phyloP scores from a whole-genome alignment of 768 basidiomycete species.

The Pholiota conissans region DNA sequence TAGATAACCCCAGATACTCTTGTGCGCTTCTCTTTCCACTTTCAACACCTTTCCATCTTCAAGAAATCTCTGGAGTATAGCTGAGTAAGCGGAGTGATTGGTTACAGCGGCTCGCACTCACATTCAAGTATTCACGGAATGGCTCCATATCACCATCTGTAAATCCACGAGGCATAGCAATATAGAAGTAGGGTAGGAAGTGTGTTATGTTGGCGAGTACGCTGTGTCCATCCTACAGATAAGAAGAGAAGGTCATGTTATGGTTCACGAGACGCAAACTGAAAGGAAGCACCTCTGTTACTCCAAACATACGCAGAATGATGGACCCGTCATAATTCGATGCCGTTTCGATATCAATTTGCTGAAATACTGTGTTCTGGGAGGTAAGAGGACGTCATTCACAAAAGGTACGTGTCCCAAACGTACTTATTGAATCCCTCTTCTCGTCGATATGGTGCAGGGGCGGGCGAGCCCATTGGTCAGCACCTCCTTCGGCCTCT shows the following conservation, averaged over 20 bases:
- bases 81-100: background rate
- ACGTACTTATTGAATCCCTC: constrained; percentile 68
- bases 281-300: constrained; percentile 68
- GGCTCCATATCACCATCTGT: constrained; percentile 60
- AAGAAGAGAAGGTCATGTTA: background rate
- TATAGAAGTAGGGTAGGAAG: constrained; percentile 93
- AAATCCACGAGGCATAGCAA: constrained; percentile 86
- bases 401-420: background rate
- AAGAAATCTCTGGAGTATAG: constrained; percentile 27
- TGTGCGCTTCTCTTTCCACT: constrained; percentile 62
- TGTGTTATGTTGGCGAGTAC: constrained; percentile 80
- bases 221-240: constrained; percentile 75
- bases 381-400: background rate
- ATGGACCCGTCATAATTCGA: constrained; percentile 46
- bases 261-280: too few species aligned
- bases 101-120: constrained; percentile 33
- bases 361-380: constrained; percentile 76
- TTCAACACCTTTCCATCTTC: constrained; percentile 41
- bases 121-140: constrained; percentile 75
- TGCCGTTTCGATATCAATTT: constrained; percentile 85
- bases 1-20: constrained; percentile 84
- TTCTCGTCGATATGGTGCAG: constrained; percentile 56
- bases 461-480: constrained; percentile 69
- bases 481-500: constrained; percentile 80
- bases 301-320: constrained; percentile 78